These are phyloP conservation scores for Sideroxylon spinosum DNA, from an alignment of 179 eudicot species.

Conservation along the genomic window DNA sequence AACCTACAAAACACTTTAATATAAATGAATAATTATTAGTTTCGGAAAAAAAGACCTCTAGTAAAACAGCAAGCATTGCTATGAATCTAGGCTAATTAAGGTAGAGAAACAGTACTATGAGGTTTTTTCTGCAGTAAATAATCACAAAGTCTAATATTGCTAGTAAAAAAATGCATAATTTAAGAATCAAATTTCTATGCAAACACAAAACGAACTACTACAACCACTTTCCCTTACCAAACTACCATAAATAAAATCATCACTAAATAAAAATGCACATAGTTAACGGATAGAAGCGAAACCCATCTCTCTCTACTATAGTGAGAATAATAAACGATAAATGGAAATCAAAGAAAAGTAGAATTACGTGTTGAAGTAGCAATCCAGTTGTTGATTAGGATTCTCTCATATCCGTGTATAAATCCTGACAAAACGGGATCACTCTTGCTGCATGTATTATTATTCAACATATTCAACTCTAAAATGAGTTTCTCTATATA, in stretches of 20 bases:
- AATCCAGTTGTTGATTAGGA: conserved; percentile 93
- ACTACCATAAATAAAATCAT: neutral
- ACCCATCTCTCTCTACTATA: neutral
- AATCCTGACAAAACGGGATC: conserved; percentile 28
- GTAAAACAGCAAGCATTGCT: neutral
- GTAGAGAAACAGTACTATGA: neutral
- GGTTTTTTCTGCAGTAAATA: neutral
- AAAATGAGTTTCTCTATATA: no score
- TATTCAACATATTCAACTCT: no score
- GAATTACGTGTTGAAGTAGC: conserved; percentile 68
- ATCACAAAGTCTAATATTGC: neutral
- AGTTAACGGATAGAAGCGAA: neutral
- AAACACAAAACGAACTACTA: neutral
- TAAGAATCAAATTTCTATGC: neutral
- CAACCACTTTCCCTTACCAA: neutral
- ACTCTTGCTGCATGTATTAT: no score
- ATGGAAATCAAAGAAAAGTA: neutral
- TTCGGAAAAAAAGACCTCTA: neutral
- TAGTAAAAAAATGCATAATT: neutral
- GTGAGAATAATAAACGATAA: neutral
- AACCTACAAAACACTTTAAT: neutral
- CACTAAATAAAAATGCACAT: neutral
- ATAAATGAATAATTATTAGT: neutral
- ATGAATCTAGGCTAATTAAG: conserved; percentile 1
- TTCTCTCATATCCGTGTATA: conserved; percentile 86